Conservation (phyloP, 768 basidiomycete genomes). For the Leccinum variicolor region DNA sequence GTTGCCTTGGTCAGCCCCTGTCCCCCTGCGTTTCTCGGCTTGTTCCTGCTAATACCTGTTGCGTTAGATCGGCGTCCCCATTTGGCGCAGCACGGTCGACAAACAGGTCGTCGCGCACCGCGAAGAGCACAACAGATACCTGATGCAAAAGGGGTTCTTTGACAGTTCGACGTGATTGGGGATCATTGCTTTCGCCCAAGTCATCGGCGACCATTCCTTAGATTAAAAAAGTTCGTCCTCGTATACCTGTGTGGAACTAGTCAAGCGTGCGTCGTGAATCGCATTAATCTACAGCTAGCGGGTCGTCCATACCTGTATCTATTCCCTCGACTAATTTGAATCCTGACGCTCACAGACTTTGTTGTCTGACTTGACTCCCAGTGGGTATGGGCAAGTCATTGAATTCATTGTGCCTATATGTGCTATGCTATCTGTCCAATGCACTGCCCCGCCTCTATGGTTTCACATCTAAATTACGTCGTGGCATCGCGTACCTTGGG, state of each 20-base stretch:
- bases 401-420: neutral
- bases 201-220: neutral
- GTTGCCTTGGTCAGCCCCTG: constrained; percentile 41
- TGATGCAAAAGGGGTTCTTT: constrained; percentile 44
- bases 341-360: neutral
- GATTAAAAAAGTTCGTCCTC: neutral
- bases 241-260: neutral
- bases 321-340: neutral
- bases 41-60: neutral
- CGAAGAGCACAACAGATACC: constrained; percentile 45
- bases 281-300: neutral
- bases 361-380: neutral
- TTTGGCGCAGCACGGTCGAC: constrained; percentile 53
- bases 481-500: neutral
- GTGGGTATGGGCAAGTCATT: neutral
- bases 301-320: neutral
- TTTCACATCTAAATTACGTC: neutral
- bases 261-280: neutral
- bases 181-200: too few relatives aligned
- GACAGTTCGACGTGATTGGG: constrained; percentile 4
- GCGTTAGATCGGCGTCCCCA: constrained; percentile 45
- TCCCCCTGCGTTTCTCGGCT: neutral
- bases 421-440: too few relatives aligned
- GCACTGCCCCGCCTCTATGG: neutral
- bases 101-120: constrained; percentile 43